Conservation (phyloP, 1,139 yeast genomes). For the Diutina scorzettiae region DNA sequence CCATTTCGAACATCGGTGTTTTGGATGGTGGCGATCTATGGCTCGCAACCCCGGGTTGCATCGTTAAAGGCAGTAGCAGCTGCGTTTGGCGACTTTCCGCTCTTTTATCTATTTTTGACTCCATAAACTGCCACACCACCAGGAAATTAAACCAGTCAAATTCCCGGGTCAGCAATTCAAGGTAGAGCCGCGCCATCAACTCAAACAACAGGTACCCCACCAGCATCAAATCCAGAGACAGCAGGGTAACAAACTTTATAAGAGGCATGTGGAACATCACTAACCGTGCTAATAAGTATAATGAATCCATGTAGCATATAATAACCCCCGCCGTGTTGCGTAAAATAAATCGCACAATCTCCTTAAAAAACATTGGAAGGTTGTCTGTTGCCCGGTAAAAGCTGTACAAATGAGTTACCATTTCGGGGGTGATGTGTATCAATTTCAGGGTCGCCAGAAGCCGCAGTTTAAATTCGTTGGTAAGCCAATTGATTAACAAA, state of each 20-base stretch:
- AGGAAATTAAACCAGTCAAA: conserved; percentile 2
- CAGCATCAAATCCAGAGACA: conserved; percentile 11
- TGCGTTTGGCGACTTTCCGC: neutral
- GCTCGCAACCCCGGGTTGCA: neutral
- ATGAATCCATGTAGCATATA: conserved; percentile 29
- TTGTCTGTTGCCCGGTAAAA: conserved; percentile 23
- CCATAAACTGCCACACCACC: conserved; percentile 1
- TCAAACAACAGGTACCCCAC: conserved; percentile 10
- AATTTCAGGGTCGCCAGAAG: conserved; percentile 23
- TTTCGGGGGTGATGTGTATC: conserved; percentile 25
- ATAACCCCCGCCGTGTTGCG: conserved; percentile 32
- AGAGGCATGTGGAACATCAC: conserved; percentile 26
- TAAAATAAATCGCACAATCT: conserved; percentile 24
- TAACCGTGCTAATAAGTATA: conserved; percentile 24
- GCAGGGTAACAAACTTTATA: conserved; percentile 19
- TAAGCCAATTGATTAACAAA: conserved; percentile 31
- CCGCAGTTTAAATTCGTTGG: conserved; percentile 23
- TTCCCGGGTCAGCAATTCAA: conserved; percentile 2
- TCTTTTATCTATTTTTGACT: neutral
- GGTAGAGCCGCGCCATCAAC: neutral
- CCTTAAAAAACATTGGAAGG: conserved; percentile 30
- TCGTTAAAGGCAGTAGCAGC: neutral
- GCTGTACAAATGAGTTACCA: conserved; percentile 22
- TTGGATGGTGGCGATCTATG: neutral
- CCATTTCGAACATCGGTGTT: neutral